These are phyloP conservation scores for Fusarium chuoi DNA, from an alignment of 2,329 filamentous ascomycete genomes.

Conservation along the genomic window DNA sequence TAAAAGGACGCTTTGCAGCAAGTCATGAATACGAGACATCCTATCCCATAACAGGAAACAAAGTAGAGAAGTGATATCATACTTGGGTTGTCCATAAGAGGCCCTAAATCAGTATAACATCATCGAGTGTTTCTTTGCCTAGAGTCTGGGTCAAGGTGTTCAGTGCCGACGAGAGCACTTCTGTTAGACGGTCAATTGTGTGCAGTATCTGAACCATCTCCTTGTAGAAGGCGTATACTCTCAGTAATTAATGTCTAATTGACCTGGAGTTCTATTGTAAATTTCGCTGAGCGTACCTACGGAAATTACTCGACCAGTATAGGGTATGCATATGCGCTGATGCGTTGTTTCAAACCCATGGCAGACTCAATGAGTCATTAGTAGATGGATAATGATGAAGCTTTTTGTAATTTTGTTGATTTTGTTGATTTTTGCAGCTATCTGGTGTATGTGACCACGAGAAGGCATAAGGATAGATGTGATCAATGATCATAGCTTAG, in stretches of 20 bases:
- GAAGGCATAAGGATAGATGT: not conserved
- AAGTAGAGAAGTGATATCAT: not conserved
- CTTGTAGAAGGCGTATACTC: not conserved
- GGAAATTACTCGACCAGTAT: not conserved
- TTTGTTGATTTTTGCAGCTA: not conserved
- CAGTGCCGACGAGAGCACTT: too few relatives aligned
- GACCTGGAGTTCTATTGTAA: not conserved
- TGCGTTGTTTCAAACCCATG: not conserved
- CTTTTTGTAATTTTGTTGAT: not conserved
- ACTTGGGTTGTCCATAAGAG: not conserved
- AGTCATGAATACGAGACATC: not conserved
- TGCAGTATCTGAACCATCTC: not conserved
- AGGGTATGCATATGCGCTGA: not conserved
- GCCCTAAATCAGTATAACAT: accelerated
- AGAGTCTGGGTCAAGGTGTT: not conserved
- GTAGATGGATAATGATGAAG: too few relatives aligned
- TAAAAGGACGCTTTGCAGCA: not conserved
- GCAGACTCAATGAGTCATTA: not conserved
- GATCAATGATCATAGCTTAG: not conserved
- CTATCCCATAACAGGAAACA: not conserved
- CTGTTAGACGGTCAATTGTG: not conserved
- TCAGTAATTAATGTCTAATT: not conserved
- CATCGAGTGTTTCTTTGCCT: not conserved
- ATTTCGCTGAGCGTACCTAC: not conserved
- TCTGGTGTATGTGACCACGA: not conserved